A percentile compares a stretch with the other conserved stretches of the same genome.
Evolutionary conservation across 371 early-diverging fungal species (phyloP).

Genomic region (Blakeslea trispora): DNA sequence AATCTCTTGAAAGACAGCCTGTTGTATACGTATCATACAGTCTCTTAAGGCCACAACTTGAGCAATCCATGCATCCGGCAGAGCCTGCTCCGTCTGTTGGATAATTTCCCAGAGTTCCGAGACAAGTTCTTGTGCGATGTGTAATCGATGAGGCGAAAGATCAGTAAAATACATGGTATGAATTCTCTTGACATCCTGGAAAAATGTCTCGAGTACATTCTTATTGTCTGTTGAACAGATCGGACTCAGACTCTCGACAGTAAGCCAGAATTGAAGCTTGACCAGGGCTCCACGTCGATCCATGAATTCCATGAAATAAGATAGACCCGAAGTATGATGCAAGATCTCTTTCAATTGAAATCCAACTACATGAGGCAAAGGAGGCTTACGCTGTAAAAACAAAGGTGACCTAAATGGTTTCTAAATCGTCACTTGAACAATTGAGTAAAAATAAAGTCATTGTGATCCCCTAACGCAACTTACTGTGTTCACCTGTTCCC

Average conservation of each 20-base stretch:
- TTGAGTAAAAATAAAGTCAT: no score
- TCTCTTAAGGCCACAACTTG: no score
- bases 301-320: slow-evolving; percentile 85
- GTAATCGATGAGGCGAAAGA: slow-evolving; percentile 50
- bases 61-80: no score
- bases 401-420: no score
- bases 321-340: slow-evolving; percentile 66
- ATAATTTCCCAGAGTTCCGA: slow-evolving; percentile 31
- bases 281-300: slow-evolving; percentile 68
- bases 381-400: no score
- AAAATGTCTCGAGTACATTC: slow-evolving; percentile 40
- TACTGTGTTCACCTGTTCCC: slow-evolving; percentile 53
- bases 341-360: slow-evolving; percentile 65
- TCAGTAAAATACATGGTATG: slow-evolving; percentile 72
- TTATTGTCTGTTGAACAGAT: slow-evolving; percentile 49
- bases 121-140: slow-evolving; percentile 29
- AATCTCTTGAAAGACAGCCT: slow-evolving; percentile 68
- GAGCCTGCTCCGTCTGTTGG: no score
- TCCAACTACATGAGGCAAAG: no score
- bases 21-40: slow-evolving; percentile 41
- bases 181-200: slow-evolving; percentile 64
- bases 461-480: no score
- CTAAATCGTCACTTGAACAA: no score
- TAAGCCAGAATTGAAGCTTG: slow-evolving; percentile 77
- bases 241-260: slow-evolving; percentile 77